phyloP scores from a whole-genome alignment of 1,139 yeast genomes.

The Kodamaea anthophila region DNA sequence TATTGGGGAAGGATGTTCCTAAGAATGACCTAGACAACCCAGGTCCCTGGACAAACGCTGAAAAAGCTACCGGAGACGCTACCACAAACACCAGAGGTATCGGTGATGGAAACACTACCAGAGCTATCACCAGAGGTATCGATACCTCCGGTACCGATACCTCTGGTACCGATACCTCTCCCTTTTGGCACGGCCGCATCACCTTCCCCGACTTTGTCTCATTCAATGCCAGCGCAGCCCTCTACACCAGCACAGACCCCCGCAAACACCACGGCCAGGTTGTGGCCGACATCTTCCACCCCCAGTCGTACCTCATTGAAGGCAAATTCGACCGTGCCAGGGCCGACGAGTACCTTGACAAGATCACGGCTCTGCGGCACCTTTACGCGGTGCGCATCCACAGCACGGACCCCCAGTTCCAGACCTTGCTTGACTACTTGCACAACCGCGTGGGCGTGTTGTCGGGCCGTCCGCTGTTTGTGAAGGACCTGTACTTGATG shows the following conservation, averaged over 20 bases:
- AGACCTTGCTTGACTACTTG: constrained; percentile 50
- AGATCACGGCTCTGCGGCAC: constrained; percentile 44
- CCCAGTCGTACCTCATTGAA: constrained; percentile 42
- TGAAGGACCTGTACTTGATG: constrained; percentile 63
- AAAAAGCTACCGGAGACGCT: background rate
- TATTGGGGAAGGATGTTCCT: constrained; percentile 1
- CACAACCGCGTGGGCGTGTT: constrained; percentile 60
- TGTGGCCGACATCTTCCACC: constrained; percentile 25
- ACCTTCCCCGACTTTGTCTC: constrained; percentile 50
- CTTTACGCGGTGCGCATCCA: constrained; percentile 44
- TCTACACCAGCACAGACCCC: constrained; percentile 33
- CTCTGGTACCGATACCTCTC: background rate
- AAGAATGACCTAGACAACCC: too few species aligned
- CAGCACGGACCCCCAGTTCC: constrained; percentile 27
- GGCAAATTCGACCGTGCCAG: constrained; percentile 53
- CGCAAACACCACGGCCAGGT: constrained; percentile 23
- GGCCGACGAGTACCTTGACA: constrained; percentile 54
- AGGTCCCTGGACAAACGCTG: too few species aligned
- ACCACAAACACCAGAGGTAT: constrained; percentile 2
- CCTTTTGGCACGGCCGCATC: constrained; percentile 52
- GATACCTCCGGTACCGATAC: too few species aligned
- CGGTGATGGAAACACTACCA: background rate
- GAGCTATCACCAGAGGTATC: background rate
- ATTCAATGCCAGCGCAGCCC: constrained; percentile 40
- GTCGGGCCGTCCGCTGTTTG: constrained; percentile 40